These are phyloP conservation scores for Stipa capillata DNA, from an alignment of 176 grass and related monocot species.

Conservation along the genomic window DNA sequence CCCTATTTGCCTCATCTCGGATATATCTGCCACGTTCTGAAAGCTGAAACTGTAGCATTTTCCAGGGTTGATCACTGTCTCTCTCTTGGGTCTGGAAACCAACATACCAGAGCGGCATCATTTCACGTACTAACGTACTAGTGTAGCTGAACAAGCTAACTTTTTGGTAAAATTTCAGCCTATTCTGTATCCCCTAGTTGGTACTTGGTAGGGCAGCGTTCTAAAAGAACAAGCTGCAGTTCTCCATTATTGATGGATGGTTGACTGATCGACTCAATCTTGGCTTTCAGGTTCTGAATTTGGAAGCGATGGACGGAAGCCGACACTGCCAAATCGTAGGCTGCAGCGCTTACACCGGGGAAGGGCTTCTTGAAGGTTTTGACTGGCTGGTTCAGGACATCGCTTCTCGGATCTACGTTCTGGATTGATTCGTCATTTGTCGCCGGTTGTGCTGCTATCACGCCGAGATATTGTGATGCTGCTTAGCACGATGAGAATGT, in stretches of 20 bases:
- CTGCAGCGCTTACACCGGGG: constrained; percentile 73
- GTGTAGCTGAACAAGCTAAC: too few relatives aligned
- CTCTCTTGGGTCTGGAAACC: background rate
- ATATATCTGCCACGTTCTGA: too few relatives aligned
- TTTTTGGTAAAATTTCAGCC: too few relatives aligned
- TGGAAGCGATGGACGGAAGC: constrained; percentile 62
- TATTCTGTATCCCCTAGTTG: too few relatives aligned
- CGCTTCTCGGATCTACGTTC: constrained; percentile 70
- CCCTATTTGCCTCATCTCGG: too few relatives aligned
- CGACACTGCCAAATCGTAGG: constrained; percentile 74
- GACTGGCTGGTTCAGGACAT: constrained; percentile 86
- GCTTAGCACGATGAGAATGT: background rate
- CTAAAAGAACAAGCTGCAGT: background rate
- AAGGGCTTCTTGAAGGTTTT: constrained; percentile 65
- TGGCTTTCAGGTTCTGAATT: constrained; percentile 61
- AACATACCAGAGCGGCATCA: background rate
- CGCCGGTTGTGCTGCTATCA: too few relatives aligned
- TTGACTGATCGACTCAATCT: background rate
- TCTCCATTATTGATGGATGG: background rate
- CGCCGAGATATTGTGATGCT: too few relatives aligned
- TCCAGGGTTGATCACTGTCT: background rate
- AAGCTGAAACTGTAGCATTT: too few relatives aligned
- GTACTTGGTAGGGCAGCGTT: too few relatives aligned
- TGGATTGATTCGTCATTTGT: constrained; percentile 23
- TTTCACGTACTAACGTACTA: too few relatives aligned